Percentiles rank a stretch among this genome's conserved stretches.
phyloP scores from a whole-genome alignment of 768 basidiomycete genomes.

The Galerina sulciceps region DNA sequence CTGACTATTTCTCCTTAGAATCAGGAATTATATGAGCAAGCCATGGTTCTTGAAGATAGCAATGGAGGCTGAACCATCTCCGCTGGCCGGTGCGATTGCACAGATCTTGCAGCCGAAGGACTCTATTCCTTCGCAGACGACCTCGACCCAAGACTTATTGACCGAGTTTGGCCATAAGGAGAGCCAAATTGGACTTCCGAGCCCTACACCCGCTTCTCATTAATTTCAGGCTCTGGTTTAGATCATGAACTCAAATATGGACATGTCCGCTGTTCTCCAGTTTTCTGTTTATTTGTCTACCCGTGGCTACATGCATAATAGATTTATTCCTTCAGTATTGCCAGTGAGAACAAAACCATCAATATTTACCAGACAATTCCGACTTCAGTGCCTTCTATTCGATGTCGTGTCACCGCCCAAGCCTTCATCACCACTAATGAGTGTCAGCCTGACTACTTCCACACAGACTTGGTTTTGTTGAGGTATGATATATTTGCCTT shows the following conservation, averaged over 20 bases:
- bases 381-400: too few species aligned
- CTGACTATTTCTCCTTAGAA: slow-evolving; percentile 43
- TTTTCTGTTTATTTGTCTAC: not conserved
- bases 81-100: slow-evolving; percentile 52
- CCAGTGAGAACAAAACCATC: too few species aligned
- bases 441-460: too few species aligned
- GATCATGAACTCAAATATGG: too few species aligned
- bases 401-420: too few species aligned
- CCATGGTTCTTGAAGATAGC: slow-evolving; percentile 86
- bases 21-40: slow-evolving; percentile 95
- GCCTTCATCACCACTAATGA: too few species aligned
- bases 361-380: too few species aligned
- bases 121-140: not conserved
- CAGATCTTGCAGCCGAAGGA: slow-evolving; percentile 22
- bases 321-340: too few species aligned
- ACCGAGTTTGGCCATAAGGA: not conserved
- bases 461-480: too few species aligned
- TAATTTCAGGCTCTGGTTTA: not conserved
- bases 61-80: slow-evolving; percentile 55
- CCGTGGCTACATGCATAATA: too few species aligned
- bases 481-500: too few species aligned
- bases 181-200: not conserved
- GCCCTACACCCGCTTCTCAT: not conserved
- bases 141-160: not conserved
- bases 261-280: too few species aligned